Base-by-base conservation (phyloP, 169 alveolate genomes). In the Eimeria tenella region DNA sequence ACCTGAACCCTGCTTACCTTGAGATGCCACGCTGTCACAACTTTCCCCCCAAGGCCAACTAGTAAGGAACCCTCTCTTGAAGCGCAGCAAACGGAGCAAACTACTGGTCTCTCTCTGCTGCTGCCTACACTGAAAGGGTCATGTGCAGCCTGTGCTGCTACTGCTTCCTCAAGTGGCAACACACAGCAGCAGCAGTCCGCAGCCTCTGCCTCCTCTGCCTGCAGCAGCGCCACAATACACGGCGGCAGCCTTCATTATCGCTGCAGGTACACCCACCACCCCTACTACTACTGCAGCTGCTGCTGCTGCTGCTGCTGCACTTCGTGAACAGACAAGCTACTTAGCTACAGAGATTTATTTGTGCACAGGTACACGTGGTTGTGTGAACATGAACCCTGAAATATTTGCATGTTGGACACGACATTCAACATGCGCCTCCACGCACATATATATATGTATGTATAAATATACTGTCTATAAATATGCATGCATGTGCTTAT, bases 121-220 rank as follows among this genome's bases (percentile, higher is more conserved):
- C 49, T 68, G 77, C 31, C 11, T 23, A 68, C n/a, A 23, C 31
- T 68, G 77, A 68, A 68, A 68, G 77, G 49, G 77, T 68, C 77
- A 10, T 68, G n/a, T 23, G n/a, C 49, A 15, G 13, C 77, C 13
- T 15, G 42, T 68, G 77, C 77, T 13, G 77, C 77, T 13, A 23
- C 4, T 68, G 77, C 77, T n/a, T 68, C 77, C n/a, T 68, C 77
- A 15, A 68, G n/a, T 7, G 77, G 77, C 77, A 68, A 23, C 77
- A 68, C 77, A n/a, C 77, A 68, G 77, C 77, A 68, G 77, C 77
- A 68, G 77, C 77, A 68, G n/a, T 68, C 49, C 77, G 77, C 77
- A 8, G 49, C 77, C 31, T 68, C 77, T 3, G 77, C 77, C 31
- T 68, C 77, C n/a, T 68, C 49, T n/a, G 77, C 77, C 77, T 68